These are phyloP conservation scores for Sporormia fimetaria DNA, from an alignment of 495 filamentous ascomycete genomes.

Conservation along the genomic window DNA sequence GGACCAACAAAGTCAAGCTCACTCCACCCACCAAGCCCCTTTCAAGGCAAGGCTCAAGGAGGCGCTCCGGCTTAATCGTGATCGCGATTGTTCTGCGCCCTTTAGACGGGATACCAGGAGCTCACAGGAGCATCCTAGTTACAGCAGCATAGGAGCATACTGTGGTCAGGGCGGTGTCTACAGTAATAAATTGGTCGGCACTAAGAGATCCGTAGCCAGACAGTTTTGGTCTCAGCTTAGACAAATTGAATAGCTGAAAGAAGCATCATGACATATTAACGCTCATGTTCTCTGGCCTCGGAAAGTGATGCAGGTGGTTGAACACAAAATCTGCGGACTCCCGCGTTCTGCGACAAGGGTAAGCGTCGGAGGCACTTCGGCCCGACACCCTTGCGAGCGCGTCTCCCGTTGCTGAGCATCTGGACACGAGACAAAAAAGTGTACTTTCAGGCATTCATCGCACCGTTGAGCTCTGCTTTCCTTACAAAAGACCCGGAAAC, in stretches of 20 bases:
- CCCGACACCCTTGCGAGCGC: constrained; percentile 5
- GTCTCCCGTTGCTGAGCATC: constrained; percentile 1
- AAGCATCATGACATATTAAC: too few species aligned
- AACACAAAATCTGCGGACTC: too few species aligned
- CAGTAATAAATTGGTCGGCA: too few species aligned
- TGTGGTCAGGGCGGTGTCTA: constrained; percentile 49
- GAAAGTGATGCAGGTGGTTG: too few species aligned
- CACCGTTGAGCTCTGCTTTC: constrained; percentile 4
- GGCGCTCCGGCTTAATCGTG: constrained; percentile 96
- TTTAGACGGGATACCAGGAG: constrained; percentile 23
- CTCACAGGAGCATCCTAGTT: constrained; percentile 20
- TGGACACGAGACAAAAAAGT: constrained; percentile 19
- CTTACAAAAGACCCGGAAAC: too few species aligned
- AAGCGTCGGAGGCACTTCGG: constrained; percentile 1
- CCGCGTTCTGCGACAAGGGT: too few species aligned
- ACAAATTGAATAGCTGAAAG: neutral
- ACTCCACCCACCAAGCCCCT: constrained; percentile 69
- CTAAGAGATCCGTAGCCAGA: too few species aligned
- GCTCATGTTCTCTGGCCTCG: too few species aligned
- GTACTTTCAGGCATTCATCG: neutral
- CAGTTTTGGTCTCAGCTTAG: too few species aligned
- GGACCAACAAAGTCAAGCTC: constrained; percentile 84
- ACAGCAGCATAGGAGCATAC: constrained; percentile 27
- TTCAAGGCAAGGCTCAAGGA: constrained; percentile 63
- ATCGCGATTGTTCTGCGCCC: constrained; percentile 49